Evolutionary conservation across 2,329 filamentous ascomycete species (phyloP).

Genomic region (Colletotrichum karsti): DNA sequence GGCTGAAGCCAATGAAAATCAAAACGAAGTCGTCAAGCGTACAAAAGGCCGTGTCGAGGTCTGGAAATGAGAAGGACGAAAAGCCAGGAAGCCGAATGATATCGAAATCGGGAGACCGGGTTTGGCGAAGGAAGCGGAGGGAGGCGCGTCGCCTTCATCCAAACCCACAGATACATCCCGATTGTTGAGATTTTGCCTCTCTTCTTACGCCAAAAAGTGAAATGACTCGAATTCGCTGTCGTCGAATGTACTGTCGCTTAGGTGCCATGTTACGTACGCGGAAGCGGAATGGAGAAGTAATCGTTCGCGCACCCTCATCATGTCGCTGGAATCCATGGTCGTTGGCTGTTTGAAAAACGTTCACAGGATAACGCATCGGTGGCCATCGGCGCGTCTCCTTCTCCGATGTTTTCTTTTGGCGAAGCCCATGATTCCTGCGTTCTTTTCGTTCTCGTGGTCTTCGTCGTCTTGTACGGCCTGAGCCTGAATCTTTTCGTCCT

Average conservation of each 20-base stretch:
- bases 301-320: too few relatives aligned
- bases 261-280: background rate
- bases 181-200: background rate
- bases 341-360: background rate
- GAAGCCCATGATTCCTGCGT: constrained; percentile 43
- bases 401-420: constrained; percentile 40
- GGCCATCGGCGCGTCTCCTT: constrained; percentile 35
- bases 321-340: too few relatives aligned
- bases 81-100: background rate
- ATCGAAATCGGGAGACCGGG: background rate
- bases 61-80: background rate
- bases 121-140: background rate
- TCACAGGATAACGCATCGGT: constrained; percentile 35
- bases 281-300: background rate
- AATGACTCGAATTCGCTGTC: background rate
- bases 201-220: background rate
- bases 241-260: background rate
- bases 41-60: constrained; percentile 20
- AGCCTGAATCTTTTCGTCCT: constrained; percentile 63
- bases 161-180: background rate
- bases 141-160: constrained; percentile 1
- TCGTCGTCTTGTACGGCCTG: constrained; percentile 48
- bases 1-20: background rate
- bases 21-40: constrained; percentile 21
- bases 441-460: constrained; percentile 52